Evolutionary conservation across 495 filamentous ascomycete genomes (phyloP), one percentile per base, ranked within the genome.

Genomic region (Halenospora varia): DNA sequence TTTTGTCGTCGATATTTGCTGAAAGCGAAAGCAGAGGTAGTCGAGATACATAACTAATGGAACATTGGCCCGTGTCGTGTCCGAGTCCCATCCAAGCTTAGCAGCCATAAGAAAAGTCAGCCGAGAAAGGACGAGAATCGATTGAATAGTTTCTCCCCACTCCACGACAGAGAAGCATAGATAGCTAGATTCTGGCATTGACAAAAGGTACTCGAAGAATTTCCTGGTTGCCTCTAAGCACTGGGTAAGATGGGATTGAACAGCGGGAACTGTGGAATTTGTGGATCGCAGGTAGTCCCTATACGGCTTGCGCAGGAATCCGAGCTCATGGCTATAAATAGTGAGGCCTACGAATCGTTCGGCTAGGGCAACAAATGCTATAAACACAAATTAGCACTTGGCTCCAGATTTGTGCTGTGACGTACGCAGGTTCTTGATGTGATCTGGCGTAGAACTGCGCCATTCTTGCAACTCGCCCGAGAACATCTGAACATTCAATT

Each of bases 81-180:
- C 44, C 10, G 57, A 10, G 48, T 61, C 50, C 56, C 62, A 66
- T 22, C 64, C 64, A 61, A 66, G 62, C 2, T 51, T 60, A 3
- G 64, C 52, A 9, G 60, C 59, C 48, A 67, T 64, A 39, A 67
- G 64, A 8, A 73, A 69, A 0, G 63, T 67, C 3, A 75, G 60
- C 1, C 66, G 61, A 0, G 70, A 71, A 1, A 73, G 51, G 6
- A 63, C 53, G 51, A 75, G 61, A 15, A 72, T 48, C 4, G 63
- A 60, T 26, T 68, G 64, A 0, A 71, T 64, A 8, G 68, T 56
- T 48, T 59, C 58, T 4, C 57, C 45, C 55, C 60, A 69, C 20
- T 69, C 47, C 2, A 64, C 66, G 15, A 62, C 64, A 0, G 71
- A 68, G 11, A 71, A 62, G 22, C 50, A 51, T 2, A 51, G 51